Conservation (phyloP, 2,329 filamentous ascomycete species). For the Sclerotinia spermophila region DNA sequence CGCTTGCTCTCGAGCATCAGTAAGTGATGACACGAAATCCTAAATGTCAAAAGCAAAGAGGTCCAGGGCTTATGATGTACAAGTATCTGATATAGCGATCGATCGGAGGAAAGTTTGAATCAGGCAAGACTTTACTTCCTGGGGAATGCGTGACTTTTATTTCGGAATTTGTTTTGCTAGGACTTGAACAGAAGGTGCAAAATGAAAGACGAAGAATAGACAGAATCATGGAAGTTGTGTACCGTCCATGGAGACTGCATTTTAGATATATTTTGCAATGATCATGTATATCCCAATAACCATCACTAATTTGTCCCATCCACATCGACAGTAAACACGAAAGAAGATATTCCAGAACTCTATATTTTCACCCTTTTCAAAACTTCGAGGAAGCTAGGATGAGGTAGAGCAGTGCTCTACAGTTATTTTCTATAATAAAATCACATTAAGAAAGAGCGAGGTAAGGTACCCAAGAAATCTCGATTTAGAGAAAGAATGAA, state of each 20-base stretch:
- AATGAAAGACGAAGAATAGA: background rate
- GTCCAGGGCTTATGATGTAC: background rate
- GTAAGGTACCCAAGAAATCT: background rate
- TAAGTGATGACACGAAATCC: background rate
- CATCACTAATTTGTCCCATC: background rate
- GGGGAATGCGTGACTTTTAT: background rate
- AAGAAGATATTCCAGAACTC: background rate
- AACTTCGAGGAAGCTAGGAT: background rate
- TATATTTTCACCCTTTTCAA: background rate
- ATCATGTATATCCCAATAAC: fast-evolving
- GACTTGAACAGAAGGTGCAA: background rate
- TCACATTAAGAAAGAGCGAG: background rate
- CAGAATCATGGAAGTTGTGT: background rate
- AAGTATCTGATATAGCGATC: background rate
- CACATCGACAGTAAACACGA: fast-evolving
- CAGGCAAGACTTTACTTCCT: background rate
- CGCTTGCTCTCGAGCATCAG: background rate
- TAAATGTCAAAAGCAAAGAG: background rate
- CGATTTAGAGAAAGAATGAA: background rate
- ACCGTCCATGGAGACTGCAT: background rate
- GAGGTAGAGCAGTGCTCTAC: background rate
- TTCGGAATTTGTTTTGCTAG: no score
- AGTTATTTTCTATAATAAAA: background rate
- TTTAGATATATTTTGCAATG: background rate
- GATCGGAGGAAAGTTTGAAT: background rate